A percentile compares a stretch with the other conserved stretches of the same genome.
Evolutionary conservation across 805 yeast genomes (phyloP).

Genomic region (Phaffomyces thermotolerans): DNA sequence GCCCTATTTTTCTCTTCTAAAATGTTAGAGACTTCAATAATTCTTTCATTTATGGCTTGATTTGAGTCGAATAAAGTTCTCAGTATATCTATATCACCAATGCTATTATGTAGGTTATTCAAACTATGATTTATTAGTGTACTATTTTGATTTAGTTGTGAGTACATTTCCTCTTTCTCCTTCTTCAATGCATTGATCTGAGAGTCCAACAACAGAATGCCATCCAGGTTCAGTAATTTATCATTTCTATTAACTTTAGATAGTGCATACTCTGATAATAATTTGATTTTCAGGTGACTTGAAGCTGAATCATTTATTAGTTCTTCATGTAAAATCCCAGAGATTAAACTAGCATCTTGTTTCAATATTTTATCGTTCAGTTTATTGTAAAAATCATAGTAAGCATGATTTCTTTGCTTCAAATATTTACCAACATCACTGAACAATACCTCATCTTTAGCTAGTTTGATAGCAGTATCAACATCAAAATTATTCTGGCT

Average conservation of each 20-base stretch:
- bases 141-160: constrained; percentile 13
- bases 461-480: constrained; percentile 3
- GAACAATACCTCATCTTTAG: constrained; percentile 2
- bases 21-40: constrained; percentile 6
- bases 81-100: constrained; percentile 6
- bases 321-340: constrained; percentile 12
- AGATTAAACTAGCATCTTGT: constrained; percentile 1
- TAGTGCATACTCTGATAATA: constrained; percentile 18
- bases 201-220: constrained; percentile 4
- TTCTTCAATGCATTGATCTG: constrained; percentile 7
- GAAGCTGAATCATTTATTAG: constrained; percentile 8
- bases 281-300: constrained; percentile 14
- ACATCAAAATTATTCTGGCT: constrained; percentile 3
- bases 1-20: constrained; percentile 4
- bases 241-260: constrained; percentile 8
- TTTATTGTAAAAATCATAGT: constrained; percentile 1
- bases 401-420: neutral
- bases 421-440: constrained; percentile 12
- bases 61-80: constrained; percentile 11
- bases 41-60: constrained; percentile 5
- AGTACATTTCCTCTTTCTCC: constrained; percentile 11
- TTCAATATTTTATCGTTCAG: neutral
- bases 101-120: neutral
- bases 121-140: constrained; percentile 6
- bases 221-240: constrained; percentile 10